phyloP scores from a whole-genome alignment of 192 early-diverging fungal species.

The Phycomyces blakesleeanus region DNA sequence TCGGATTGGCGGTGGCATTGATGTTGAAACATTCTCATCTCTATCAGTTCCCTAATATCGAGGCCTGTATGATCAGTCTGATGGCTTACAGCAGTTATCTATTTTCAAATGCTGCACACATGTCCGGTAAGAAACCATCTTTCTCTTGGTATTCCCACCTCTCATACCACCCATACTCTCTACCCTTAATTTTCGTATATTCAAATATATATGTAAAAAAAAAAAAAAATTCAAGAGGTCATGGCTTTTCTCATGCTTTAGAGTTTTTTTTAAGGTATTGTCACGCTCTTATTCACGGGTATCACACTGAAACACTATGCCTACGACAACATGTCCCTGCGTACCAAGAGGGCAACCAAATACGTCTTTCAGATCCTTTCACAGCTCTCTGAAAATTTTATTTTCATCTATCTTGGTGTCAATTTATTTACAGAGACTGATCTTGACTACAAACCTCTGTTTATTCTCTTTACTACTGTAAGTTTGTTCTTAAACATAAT shows the following conservation, averaged over 20 bases:
- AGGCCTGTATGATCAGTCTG: constrained; percentile 81
- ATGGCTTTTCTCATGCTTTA: neutral
- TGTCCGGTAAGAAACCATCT: constrained; percentile 82
- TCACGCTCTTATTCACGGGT: constrained; percentile 89
- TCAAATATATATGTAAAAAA: too few relatives aligned
- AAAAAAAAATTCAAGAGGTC: too few relatives aligned
- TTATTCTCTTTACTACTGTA: constrained; percentile 71
- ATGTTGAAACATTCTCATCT: constrained; percentile 87
- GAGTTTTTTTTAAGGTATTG: constrained; percentile 63
- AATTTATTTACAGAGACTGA: constrained; percentile 84
- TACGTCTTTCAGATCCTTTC: constrained; percentile 92
- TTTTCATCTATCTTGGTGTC: constrained; percentile 95
- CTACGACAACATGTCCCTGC: constrained; percentile 81
- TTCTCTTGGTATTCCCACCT: too few relatives aligned
- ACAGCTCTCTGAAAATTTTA: constrained; percentile 93
- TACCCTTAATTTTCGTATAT: too few relatives aligned
- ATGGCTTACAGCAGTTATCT: constrained; percentile 92
- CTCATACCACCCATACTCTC: too few relatives aligned
- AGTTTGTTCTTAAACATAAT: constrained; percentile 4
- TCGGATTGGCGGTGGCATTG: constrained; percentile 74
- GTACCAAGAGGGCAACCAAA: constrained; percentile 77
- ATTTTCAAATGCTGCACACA: constrained; percentile 79
- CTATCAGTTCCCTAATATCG: constrained; percentile 78
- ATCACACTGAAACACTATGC: constrained; percentile 93
- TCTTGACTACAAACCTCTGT: constrained; percentile 67